phyloP scores from a whole-genome alignment of 2,329 filamentous ascomycete species.

The Botrytis cinerea region DNA sequence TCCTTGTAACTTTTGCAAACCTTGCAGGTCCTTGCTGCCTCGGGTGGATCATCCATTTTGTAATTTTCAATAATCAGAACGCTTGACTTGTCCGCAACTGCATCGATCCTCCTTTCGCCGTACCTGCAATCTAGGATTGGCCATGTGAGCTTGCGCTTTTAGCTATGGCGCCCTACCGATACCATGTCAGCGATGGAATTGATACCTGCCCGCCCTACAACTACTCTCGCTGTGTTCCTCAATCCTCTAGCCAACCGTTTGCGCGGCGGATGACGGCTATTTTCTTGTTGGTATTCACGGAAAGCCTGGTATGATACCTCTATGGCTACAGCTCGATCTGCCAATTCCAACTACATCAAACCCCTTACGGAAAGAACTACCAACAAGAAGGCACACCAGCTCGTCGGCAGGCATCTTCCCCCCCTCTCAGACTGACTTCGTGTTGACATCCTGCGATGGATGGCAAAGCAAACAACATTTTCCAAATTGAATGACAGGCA shows the following conservation, averaged over 20 bases:
- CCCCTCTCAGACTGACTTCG: conserved; percentile 26
- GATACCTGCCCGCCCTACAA: conserved; percentile 34
- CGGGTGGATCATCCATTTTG: conserved; percentile 29
- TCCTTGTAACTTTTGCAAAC: conserved; percentile 26
- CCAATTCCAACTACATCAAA: conserved; percentile 30
- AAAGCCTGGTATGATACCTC: conserved; percentile 32
- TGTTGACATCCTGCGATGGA: conserved; percentile 31
- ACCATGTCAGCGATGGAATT: conserved; percentile 34
- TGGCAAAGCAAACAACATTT: conserved; percentile 39
- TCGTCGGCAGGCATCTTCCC: conserved; percentile 29
- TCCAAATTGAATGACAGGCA: conserved; percentile 35
- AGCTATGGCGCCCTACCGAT: conserved; percentile 29
- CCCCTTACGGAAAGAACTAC: conserved; percentile 30
- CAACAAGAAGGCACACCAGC: conserved; percentile 35
- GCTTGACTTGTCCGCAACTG: conserved; percentile 26
- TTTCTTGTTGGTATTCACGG: conserved; percentile 30
- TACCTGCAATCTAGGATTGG: conserved; percentile 32
- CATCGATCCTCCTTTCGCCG: conserved; percentile 28
- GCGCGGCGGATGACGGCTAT: conserved; percentile 31
- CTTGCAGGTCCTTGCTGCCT: conserved; percentile 19
- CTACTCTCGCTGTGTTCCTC: conserved; percentile 30
- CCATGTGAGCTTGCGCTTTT: conserved; percentile 36
- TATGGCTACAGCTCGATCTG: conserved; percentile 31
- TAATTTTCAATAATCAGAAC: conserved; percentile 22
- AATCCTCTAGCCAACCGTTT: conserved; percentile 28